A percentile compares a stretch with the other conserved stretches of the same genome.
These are phyloP conservation scores for Coemansia sp. DNA, from an alignment of 192 early-diverging fungal species.

Conservation along the genomic window DNA sequence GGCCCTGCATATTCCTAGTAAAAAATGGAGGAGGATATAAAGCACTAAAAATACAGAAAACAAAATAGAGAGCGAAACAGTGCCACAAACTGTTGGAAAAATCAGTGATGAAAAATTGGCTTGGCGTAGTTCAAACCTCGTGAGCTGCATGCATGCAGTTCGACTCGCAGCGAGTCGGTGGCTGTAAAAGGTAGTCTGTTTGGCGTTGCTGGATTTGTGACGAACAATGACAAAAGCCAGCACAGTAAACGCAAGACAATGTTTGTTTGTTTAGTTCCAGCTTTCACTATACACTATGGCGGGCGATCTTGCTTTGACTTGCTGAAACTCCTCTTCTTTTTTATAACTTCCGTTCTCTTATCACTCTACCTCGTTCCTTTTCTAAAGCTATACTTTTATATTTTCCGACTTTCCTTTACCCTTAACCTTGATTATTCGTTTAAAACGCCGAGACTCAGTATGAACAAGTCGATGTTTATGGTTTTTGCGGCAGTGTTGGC, in stretches of 20 bases:
- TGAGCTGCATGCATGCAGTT: conserved; percentile 1
- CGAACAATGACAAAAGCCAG: background rate
- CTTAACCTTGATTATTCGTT: background rate
- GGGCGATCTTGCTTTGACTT: no score
- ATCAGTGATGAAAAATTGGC: background rate
- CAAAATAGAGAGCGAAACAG: background rate
- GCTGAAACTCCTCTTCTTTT: no score
- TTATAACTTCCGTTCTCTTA: no score
- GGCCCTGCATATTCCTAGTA: conserved; percentile 6
- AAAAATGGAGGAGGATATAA: background rate
- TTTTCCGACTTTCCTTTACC: background rate
- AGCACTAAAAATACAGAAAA: background rate
- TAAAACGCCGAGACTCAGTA: background rate
- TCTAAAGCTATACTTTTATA: background rate
- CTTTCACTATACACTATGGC: no score
- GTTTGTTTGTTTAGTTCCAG: no score
- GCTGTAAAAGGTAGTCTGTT: background rate
- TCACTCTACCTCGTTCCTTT: no score
- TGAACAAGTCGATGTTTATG: conserved; percentile 1
- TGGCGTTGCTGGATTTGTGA: background rate
- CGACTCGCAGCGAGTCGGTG: background rate
- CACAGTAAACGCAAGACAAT: background rate
- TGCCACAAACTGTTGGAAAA: background rate
- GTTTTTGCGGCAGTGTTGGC: background rate
- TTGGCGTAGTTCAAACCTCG: background rate